These are phyloP conservation scores for Eimeria sp. DNA, from an alignment of 169 alveolate species.

Conservation along the genomic window DNA sequence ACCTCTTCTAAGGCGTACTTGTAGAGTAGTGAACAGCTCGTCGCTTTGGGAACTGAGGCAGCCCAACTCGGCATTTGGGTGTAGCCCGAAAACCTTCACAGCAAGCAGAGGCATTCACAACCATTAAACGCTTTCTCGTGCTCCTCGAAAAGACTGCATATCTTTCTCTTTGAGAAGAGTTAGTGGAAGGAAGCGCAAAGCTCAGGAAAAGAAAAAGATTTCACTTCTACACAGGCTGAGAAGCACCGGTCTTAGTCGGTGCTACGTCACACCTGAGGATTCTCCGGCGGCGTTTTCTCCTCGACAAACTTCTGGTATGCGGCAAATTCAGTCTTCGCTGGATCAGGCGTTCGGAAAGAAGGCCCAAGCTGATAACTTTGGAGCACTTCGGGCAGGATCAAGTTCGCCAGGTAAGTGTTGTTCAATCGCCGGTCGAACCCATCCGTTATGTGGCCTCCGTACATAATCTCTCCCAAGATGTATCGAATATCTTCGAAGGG, in stretches of 20 bases:
- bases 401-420: constrained; percentile 95
- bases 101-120: constrained; percentile 75
- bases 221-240: background rate
- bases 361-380: constrained; percentile 91
- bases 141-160: background rate
- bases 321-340: constrained; percentile 95
- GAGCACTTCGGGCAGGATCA: constrained; percentile 95
- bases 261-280: constrained; percentile 83
- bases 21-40: constrained; percentile 91
- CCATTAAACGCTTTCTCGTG: background rate
- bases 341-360: constrained; percentile 97
- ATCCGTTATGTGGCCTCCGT: constrained; percentile 99
- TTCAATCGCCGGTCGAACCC: constrained; percentile 98
- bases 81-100: constrained; percentile 94
- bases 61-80: constrained; percentile 98
- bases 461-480: constrained; percentile 98
- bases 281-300: constrained; percentile 96
- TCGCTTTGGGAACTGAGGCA: constrained; percentile 95
- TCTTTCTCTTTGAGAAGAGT: background rate
- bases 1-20: constrained; percentile 89
- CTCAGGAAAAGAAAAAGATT: background rate
- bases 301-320: constrained; percentile 96
- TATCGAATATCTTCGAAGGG: constrained; percentile 98
- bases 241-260: background rate
- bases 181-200: background rate